A percentile compares a stretch with the other conserved stretches of the same genome.
phyloP scores from a whole-genome alignment of 2,329 filamentous ascomycete genomes.

The Fusarium caatingaense region DNA sequence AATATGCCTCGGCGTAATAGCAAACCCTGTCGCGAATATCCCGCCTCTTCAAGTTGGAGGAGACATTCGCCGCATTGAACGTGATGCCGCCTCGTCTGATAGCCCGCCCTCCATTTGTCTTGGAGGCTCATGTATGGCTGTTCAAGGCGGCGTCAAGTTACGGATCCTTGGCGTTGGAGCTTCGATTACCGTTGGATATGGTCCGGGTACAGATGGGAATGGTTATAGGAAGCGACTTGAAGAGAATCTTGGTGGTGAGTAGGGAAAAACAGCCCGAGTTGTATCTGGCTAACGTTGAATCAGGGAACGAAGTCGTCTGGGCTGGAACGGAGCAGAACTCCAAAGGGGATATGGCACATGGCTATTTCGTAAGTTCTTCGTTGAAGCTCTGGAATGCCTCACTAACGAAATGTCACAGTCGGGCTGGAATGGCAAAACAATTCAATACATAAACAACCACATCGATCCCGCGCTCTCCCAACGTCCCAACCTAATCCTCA shows the following conservation, averaged over 20 bases:
- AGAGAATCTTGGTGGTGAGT: slow-evolving; percentile 17
- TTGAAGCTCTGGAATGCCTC: too few species aligned
- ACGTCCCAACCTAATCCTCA: slow-evolving; percentile 17
- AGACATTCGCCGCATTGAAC: not conserved
- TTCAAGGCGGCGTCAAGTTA: slow-evolving; percentile 2
- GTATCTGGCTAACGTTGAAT: rapidly evolving
- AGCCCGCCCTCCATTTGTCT: not conserved
- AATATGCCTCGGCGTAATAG: not conserved
- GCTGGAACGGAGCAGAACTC: slow-evolving; percentile 12
- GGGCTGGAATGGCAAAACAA: slow-evolving; percentile 30
- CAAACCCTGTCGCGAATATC: not conserved
- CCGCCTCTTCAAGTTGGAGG: not conserved
- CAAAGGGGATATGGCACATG: not conserved
- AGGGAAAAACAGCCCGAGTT: too few species aligned
- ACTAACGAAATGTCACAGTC: rapidly evolving
- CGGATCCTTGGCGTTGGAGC: slow-evolving; percentile 15
- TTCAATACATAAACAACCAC: slow-evolving; percentile 28
- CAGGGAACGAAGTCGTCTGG: slow-evolving; percentile 15
- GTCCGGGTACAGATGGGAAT: slow-evolving; percentile 13
- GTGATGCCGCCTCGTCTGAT: not conserved
- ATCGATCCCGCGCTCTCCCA: slow-evolving; percentile 5
- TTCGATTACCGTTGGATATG: slow-evolving; percentile 22
- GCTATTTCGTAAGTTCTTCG: slow-evolving; percentile 8
- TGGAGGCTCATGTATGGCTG: not conserved
- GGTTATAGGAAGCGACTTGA: slow-evolving; percentile 7